Conservation (phyloP, 805 yeast genomes). For the Grigorovia humatica region DNA sequence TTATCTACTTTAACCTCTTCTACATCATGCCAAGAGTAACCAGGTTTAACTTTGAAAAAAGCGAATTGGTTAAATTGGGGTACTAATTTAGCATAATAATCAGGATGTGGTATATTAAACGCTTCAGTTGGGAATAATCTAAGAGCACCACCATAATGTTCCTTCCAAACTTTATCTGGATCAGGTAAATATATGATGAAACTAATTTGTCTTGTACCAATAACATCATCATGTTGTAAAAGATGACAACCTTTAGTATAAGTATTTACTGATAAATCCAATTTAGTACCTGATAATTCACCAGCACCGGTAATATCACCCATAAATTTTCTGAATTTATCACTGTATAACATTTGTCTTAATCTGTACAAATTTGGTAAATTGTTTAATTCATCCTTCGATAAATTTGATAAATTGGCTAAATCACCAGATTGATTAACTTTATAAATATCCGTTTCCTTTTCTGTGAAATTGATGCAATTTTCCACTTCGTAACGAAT, state of each 20-base stretch:
- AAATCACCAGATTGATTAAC: slow-evolving; percentile 85
- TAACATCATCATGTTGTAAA: slow-evolving; percentile 93
- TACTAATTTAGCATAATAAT: slow-evolving; percentile 54
- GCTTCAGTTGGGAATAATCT: slow-evolving; percentile 77
- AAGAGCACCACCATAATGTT: slow-evolving; percentile 87
- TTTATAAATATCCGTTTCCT: slow-evolving; percentile 95
- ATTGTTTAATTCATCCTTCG: slow-evolving; percentile 60
- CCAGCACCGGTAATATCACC: slow-evolving; percentile 79
- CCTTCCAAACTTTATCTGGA: slow-evolving; percentile 82
- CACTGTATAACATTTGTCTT: slow-evolving; percentile 80
- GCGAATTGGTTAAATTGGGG: slow-evolving; percentile 97
- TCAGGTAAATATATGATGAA: slow-evolving; percentile 89
- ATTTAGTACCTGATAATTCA: slow-evolving; percentile 76
- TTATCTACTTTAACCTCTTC: slow-evolving; percentile 91
- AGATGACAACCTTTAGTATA: slow-evolving; percentile 90
- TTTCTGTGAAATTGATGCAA: slow-evolving; percentile 82
- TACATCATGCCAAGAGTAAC: slow-evolving; percentile 92
- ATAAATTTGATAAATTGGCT: slow-evolving; percentile 81
- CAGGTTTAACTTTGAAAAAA: slow-evolving; percentile 92
- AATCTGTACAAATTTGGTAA: slow-evolving; percentile 69
- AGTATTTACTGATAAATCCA: slow-evolving; percentile 87
- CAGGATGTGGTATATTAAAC: slow-evolving; percentile 84
- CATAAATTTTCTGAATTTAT: slow-evolving; percentile 70
- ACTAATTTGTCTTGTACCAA: slow-evolving; percentile 87
- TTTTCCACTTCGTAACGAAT: slow-evolving; percentile 78